A percentile compares a stretch with the other conserved stretches of the same genome.
phyloP scores from a whole-genome alignment of 179 eudicot species.

The Beta corolliflora region DNA sequence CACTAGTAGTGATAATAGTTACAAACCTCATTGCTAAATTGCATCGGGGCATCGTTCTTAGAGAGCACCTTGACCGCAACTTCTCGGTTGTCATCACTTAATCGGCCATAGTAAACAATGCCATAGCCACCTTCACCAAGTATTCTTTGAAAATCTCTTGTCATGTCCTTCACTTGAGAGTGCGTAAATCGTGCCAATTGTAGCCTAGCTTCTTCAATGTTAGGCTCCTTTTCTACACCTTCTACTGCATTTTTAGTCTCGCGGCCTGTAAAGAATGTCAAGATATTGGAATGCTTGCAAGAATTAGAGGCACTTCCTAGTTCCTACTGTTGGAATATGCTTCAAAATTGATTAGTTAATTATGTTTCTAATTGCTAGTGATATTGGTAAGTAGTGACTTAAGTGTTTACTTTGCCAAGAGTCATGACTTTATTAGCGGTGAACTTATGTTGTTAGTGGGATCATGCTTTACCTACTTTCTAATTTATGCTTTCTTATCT shows the following conservation, averaged over 20 bases:
- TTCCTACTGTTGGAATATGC: too few relatives aligned
- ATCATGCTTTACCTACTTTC: too few relatives aligned
- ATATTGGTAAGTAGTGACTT: too few relatives aligned
- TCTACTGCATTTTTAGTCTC: neutral
- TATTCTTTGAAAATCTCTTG: neutral
- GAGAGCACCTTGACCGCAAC: conserved; percentile 9
- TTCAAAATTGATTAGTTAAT: too few relatives aligned
- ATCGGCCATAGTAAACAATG: conserved; percentile 17
- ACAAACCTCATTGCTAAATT: conserved; percentile 28
- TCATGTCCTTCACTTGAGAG: conserved; percentile 17
- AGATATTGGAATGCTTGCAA: neutral
- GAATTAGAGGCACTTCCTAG: too few relatives aligned
- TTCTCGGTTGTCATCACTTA: conserved; percentile 4
- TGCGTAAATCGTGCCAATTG: conserved; percentile 18
- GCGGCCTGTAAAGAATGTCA: neutral
- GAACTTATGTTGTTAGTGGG: too few relatives aligned
- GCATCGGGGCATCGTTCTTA: conserved; percentile 17
- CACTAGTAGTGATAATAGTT: neutral
- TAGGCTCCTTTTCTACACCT: neutral
- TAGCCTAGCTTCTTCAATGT: neutral
- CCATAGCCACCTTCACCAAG: conserved; percentile 26
- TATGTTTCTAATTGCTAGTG: too few relatives aligned
- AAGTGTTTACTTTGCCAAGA: too few relatives aligned
- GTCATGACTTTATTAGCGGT: too few relatives aligned
- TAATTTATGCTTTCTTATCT: too few relatives aligned